phyloP scores from a whole-genome alignment of 2,329 filamentous ascomycete genomes.

The Aspergillus puulaauensis region DNA sequence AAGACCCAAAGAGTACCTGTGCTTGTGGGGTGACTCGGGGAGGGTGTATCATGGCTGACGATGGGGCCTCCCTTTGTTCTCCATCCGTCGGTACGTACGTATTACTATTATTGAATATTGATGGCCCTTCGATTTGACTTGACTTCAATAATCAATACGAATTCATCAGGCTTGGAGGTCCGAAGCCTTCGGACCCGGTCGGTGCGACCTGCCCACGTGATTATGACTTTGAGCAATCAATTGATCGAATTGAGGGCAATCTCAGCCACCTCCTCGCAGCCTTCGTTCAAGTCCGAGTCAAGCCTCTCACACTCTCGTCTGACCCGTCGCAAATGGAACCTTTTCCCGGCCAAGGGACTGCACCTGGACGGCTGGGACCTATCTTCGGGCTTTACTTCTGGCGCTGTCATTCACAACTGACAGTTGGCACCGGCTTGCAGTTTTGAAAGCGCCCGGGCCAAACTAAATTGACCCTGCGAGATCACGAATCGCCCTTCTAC shows the following conservation, averaged over 20 bases:
- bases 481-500: not conserved
- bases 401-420: not conserved
- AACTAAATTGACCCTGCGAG: not conserved
- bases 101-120: not conserved
- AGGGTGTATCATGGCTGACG: not conserved
- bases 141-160: not conserved
- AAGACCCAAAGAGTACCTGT: not conserved
- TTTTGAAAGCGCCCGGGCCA: not conserved
- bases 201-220: too few species aligned
- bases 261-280: conserved; percentile 1
- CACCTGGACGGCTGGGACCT: not conserved
- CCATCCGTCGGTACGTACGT: not conserved
- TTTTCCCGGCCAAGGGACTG: not conserved
- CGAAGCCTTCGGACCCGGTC: too few species aligned
- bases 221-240: too few species aligned
- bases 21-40: not conserved
- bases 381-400: not conserved
- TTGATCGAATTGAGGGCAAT: not conserved
- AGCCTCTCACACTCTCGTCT: not conserved
- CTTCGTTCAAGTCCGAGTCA: not conserved
- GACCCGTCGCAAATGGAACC: not conserved
- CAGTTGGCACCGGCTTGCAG: not conserved
- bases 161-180: too few species aligned
- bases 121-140: not conserved
- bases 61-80: not conserved